Percentiles rank a stretch among this genome's conserved stretches.
Evolutionary conservation across 2,329 filamentous ascomycete species (phyloP).

Genomic region (Alternaria sp.): DNA sequence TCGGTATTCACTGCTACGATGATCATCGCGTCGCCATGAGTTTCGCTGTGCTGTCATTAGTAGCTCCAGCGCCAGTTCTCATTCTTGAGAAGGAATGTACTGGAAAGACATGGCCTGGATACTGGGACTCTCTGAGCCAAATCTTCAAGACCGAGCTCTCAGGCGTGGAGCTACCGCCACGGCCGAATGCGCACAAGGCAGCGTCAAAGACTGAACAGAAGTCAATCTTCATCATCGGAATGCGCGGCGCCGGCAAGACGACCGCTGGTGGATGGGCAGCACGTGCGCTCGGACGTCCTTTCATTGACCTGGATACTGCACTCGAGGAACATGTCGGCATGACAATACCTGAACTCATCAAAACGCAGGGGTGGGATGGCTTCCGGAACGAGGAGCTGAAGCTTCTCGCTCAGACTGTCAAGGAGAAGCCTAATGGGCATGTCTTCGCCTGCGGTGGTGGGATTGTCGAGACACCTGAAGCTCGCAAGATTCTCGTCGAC

Average conservation of each 20-base stretch:
- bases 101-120: slow-evolving; percentile 97
- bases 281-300: slow-evolving; percentile 73
- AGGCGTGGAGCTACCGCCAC: slow-evolving; percentile 66
- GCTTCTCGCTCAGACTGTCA: slow-evolving; percentile 74
- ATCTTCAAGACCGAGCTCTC: slow-evolving; percentile 78
- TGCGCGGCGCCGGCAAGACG: slow-evolving; percentile 96
- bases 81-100: slow-evolving; percentile 91
- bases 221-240: slow-evolving; percentile 93
- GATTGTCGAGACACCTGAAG: slow-evolving; percentile 83
- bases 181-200: slow-evolving; percentile 44
- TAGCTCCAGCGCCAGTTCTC: slow-evolving; percentile 73
- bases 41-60: slow-evolving; percentile 85
- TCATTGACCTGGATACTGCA: slow-evolving; percentile 87
- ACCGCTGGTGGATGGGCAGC: slow-evolving; percentile 89
- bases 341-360: slow-evolving; percentile 86
- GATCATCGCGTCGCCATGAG: slow-evolving; percentile 99
- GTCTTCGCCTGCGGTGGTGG: slow-evolving; percentile 95
- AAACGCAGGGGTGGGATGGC: slow-evolving; percentile 79
- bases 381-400: slow-evolving; percentile 82
- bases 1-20: slow-evolving; percentile 88
- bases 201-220: slow-evolving; percentile 51
- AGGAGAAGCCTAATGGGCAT: slow-evolving; percentile 75
- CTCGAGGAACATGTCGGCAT: slow-evolving; percentile 76
- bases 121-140: slow-evolving; percentile 89
- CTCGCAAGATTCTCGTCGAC: slow-evolving; percentile 74